Conservation (phyloP, 2,329 filamentous ascomycete genomes). For the Claviceps sp. region DNA sequence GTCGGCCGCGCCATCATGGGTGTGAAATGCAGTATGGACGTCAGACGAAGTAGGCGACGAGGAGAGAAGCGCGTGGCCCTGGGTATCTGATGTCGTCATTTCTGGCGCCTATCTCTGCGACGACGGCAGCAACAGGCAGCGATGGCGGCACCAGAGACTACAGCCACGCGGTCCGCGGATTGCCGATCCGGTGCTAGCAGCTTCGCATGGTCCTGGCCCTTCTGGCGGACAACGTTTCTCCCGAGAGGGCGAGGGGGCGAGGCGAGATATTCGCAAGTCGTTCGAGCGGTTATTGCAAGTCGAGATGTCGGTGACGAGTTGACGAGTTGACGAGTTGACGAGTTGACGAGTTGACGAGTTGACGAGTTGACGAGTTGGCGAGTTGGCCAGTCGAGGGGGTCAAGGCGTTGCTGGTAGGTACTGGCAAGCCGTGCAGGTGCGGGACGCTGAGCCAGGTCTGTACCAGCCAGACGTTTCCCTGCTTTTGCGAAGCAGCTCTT, state of each 20-base stretch:
- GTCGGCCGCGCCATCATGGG: slow-evolving; percentile 5
- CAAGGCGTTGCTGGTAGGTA: neutral
- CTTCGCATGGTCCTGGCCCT: slow-evolving; percentile 1
- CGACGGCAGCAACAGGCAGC: neutral
- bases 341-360: neutral
- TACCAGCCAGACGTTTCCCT: neutral
- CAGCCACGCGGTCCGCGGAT: neutral
- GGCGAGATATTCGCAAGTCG: too few species aligned
- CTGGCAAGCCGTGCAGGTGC: neutral
- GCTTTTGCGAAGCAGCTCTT: neutral
- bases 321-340: neutral
- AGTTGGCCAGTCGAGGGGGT: neutral
- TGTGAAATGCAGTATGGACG: slow-evolving; percentile 5
- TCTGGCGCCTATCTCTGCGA: neutral
- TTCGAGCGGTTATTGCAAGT: neutral
- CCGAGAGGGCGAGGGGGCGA: neutral
- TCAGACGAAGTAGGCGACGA: slow-evolving; percentile 7
- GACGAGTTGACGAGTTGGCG: neutral
- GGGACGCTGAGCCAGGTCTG: neutral
- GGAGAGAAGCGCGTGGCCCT: slow-evolving; percentile 5
- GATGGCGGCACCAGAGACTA: neutral
- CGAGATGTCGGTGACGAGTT: neutral
- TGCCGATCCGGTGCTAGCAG: slow-evolving; percentile 2
- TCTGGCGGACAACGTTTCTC: neutral
- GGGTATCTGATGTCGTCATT: neutral